These are phyloP conservation scores for Metschnikowia corniflorae DNA, from an alignment of 805 yeast species.

Conservation along the genomic window DNA sequence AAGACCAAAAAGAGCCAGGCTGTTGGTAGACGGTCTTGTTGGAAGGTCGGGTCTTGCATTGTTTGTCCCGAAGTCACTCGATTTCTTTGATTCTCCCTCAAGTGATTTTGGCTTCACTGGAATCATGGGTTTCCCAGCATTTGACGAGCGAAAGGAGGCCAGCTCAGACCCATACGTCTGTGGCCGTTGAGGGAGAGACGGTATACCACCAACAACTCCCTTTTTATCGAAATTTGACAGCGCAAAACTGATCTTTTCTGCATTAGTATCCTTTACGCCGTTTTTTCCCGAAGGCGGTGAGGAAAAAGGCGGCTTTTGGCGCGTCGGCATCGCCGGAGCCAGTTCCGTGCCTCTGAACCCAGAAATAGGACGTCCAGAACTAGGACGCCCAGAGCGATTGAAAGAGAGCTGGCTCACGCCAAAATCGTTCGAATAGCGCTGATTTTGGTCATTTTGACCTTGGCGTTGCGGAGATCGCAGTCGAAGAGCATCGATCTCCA, in stretches of 20 bases:
- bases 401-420: slow-evolving; percentile 17
- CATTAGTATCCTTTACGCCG: too few relatives aligned
- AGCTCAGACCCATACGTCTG: background rate
- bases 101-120: background rate
- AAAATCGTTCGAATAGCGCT: slow-evolving; percentile 1
- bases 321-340: slow-evolving; percentile 17
- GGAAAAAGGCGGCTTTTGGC: background rate
- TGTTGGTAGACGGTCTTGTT: background rate
- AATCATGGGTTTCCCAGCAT: slow-evolving; percentile 1
- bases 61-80: background rate
- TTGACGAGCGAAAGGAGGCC: background rate
- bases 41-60: background rate
- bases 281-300: background rate
- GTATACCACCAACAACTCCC: too few relatives aligned
- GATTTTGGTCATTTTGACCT: slow-evolving; percentile 2
- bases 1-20: slow-evolving; percentile 2
- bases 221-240: too few relatives aligned
- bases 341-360: slow-evolving; percentile 7
- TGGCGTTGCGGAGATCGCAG: slow-evolving; percentile 6
- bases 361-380: background rate
- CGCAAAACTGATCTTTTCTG: too few relatives aligned
- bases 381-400: slow-evolving; percentile 15
- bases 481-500: slow-evolving; percentile 22
- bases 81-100: background rate
- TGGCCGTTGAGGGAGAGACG: background rate